Evolutionary conservation across 2,329 filamentous ascomycete species (phyloP).

Genomic region (Ophiostoma himal-ulmi): DNA sequence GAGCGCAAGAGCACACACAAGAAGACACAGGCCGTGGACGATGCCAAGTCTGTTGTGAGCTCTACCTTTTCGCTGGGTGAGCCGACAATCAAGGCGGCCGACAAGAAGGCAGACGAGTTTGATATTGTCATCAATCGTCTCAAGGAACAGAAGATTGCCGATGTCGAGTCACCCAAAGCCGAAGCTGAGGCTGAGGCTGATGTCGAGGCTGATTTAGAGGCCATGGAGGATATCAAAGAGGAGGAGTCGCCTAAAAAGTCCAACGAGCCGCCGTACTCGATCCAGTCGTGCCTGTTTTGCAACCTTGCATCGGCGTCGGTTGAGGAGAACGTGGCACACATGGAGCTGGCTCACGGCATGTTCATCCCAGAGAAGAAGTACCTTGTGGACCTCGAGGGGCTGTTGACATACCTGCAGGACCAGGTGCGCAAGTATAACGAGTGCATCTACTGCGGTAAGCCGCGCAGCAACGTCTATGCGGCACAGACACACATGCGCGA

Average conservation of each 20-base stretch:
- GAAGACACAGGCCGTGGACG: constrained; percentile 49
- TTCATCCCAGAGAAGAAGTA: constrained; percentile 89
- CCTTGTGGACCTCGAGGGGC: constrained; percentile 72
- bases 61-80: constrained; percentile 89
- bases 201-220: not conserved
- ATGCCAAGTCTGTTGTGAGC: constrained; percentile 76
- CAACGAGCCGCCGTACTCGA: constrained; percentile 37
- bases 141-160: constrained; percentile 52
- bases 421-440: constrained; percentile 76
- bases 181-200: constrained; percentile 8
- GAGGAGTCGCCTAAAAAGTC: constrained; percentile 31
- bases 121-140: constrained; percentile 71
- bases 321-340: constrained; percentile 74
- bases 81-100: constrained; percentile 52
- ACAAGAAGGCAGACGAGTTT: constrained; percentile 67
- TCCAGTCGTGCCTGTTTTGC: constrained; percentile 77
- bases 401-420: constrained; percentile 70
- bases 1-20: constrained; percentile 27
- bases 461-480: constrained; percentile 69
- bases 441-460: constrained; percentile 82
- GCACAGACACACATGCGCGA: constrained; percentile 97
- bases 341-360: constrained; percentile 90
- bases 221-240: not conserved
- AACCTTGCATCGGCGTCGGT: constrained; percentile 74
- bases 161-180: constrained; percentile 38